Evolutionary conservation across 352 stramenopile species (phyloP).

Genomic region (Globisporangium carolinianum): DNA sequence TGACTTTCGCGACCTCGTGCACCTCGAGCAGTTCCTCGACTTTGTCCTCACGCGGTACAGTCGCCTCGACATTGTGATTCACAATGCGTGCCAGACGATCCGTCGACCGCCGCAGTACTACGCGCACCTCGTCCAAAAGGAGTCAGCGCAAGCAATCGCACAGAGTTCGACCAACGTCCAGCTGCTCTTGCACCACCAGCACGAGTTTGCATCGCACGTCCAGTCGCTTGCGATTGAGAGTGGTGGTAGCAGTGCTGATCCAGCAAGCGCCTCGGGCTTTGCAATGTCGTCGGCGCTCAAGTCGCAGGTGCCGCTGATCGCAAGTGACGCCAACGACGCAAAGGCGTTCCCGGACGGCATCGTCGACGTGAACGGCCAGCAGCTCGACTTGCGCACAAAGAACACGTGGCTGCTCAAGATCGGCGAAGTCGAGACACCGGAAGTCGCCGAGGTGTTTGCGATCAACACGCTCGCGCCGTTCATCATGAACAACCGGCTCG

Average conservation of each 20-base stretch:
- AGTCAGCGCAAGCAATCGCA: slow-evolving; percentile 51
- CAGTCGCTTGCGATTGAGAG: slow-evolving; percentile 40
- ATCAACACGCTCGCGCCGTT: slow-evolving; percentile 97
- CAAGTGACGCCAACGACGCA: slow-evolving; percentile 54
- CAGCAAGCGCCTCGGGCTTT: slow-evolving; percentile 17
- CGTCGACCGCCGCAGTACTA: slow-evolving; percentile 93
- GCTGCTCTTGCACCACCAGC: slow-evolving; percentile 72
- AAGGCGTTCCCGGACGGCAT: slow-evolving; percentile 64
- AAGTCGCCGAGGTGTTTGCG: slow-evolving; percentile 85
- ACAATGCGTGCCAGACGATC: slow-evolving; percentile 98
- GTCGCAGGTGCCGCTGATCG: slow-evolving; percentile 74
- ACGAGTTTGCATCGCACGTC: slow-evolving; percentile 67
- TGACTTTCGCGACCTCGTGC: slow-evolving; percentile 94
- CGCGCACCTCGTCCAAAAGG: slow-evolving; percentile 83
- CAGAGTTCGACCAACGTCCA: slow-evolving; percentile 43
- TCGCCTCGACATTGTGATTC: slow-evolving; percentile 95
- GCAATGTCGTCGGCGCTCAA: slow-evolving; percentile 76
- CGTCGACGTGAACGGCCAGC: slow-evolving; percentile 94
- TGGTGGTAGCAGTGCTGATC: slow-evolving; percentile 10
- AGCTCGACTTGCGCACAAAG: slow-evolving; percentile 91
- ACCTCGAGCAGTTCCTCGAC: slow-evolving; percentile 93
- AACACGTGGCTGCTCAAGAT: slow-evolving; percentile 96
- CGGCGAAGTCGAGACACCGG: slow-evolving; percentile 85
- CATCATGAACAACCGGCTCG: slow-evolving; percentile 93
- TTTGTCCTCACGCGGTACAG: slow-evolving; percentile 73